Evolutionary conservation across 176 grass and related monocot genomes (phyloP).

Genomic region (Pharus latifolius): DNA sequence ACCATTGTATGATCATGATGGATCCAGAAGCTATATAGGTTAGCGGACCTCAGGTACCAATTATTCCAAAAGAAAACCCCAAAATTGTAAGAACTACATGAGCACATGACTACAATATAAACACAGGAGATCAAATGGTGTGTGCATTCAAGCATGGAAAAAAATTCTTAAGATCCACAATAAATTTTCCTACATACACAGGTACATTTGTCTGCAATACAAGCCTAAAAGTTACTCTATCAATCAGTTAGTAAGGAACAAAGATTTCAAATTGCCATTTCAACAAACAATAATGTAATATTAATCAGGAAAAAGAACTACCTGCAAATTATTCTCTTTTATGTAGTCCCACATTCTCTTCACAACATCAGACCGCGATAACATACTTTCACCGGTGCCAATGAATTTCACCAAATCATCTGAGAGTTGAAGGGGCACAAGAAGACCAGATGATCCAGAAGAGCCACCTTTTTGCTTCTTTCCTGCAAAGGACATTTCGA

Average conservation of each 20-base stretch:
- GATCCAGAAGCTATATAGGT: neutral
- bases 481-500: conserved; percentile 36
- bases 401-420: conserved; percentile 82
- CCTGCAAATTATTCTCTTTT: conserved; percentile 91
- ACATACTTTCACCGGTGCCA: conserved; percentile 78
- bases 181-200: neutral
- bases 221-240: neutral
- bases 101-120: neutral
- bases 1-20: neutral
- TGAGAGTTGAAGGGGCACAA: conserved; percentile 72
- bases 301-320: conserved; percentile 21
- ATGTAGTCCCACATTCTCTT: conserved; percentile 93
- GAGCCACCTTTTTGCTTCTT: conserved; percentile 62
- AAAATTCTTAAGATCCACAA: neutral
- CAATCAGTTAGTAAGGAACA: neutral
- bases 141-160: neutral
- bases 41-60: neutral
- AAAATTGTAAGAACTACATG: neutral
- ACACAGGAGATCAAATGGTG: neutral
- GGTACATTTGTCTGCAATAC: neutral
- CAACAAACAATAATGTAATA: neutral
- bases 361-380: conserved; percentile 78
- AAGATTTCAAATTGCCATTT: conserved; percentile 4
- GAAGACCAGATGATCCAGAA: conserved; percentile 60
- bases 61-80: neutral